phyloP scores from a whole-genome alignment of 164 flowering plant species.

The Sextonia rubra region DNA sequence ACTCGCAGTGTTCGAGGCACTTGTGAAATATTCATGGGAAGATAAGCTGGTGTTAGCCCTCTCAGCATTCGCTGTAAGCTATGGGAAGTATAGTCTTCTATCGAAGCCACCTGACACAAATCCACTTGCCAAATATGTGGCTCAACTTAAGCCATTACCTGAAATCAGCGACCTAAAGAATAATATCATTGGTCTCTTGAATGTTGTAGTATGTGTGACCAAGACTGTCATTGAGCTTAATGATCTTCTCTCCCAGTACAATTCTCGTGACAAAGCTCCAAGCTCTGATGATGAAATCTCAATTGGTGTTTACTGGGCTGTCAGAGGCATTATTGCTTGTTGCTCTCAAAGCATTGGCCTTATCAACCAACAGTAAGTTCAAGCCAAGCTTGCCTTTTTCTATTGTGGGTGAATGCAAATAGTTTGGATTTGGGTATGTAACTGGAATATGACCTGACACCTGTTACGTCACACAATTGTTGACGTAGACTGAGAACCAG shows the following conservation, averaged over 20 bases:
- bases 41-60: constrained; percentile 43
- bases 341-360: constrained; percentile 34
- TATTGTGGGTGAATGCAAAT: no score
- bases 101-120: constrained; percentile 27
- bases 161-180: constrained; percentile 38
- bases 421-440: not conserved
- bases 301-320: constrained; percentile 49
- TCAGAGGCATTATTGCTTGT: constrained; percentile 42
- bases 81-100: constrained; percentile 46
- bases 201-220: constrained; percentile 35
- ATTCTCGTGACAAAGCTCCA: constrained; percentile 27
- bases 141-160: constrained; percentile 39
- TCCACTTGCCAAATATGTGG: constrained; percentile 38
- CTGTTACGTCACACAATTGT: not conserved
- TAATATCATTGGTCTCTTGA: constrained; percentile 31
- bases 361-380: constrained; percentile 7
- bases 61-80: constrained; percentile 37
- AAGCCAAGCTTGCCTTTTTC: not conserved
- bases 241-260: constrained; percentile 36
- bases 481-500: not conserved
- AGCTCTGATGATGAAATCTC: constrained; percentile 36
- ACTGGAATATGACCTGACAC: not conserved
- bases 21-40: constrained; percentile 45
- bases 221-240: constrained; percentile 37
- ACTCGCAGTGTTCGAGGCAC: constrained; percentile 34